Percentiles rank a stretch among this genome's conserved stretches.
phyloP scores from a whole-genome alignment of 202 grass and related monocot genomes.

The Setaria viridis region DNA sequence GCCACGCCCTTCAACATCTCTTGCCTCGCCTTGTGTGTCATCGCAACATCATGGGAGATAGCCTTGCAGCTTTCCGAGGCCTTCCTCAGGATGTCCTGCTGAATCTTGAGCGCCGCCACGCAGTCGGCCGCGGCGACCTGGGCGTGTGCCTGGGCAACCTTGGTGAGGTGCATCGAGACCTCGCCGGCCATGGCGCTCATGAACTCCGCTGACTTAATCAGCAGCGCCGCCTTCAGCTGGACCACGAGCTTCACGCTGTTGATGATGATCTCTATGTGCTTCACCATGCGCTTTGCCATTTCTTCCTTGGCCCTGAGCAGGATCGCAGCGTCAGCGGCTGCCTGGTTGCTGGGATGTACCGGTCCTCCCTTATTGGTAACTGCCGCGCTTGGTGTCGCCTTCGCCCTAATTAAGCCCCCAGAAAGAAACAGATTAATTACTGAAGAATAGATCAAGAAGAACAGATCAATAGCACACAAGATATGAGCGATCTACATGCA shows the following conservation, averaged over 20 bases:
- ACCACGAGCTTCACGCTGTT: background rate
- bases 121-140: background rate
- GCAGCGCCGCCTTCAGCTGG: constrained; percentile 11
- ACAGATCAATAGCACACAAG: too few species aligned
- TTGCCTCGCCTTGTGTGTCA: constrained; percentile 17
- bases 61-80: constrained; percentile 11
- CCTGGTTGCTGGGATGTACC: background rate
- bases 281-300: constrained; percentile 32
- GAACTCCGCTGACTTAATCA: constrained; percentile 42
- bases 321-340: constrained; percentile 14
- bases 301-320: constrained; percentile 39
- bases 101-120: constrained; percentile 11
- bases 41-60: background rate
- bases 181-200: constrained; percentile 38
- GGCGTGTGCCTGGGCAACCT: background rate
- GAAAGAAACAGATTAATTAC: background rate
- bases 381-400: background rate
- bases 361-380: background rate
- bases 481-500: background rate
- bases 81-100: constrained; percentile 29
- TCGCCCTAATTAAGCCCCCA: background rate
- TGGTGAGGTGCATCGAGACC: constrained; percentile 24
- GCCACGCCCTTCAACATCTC: constrained; percentile 23
- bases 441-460: background rate
- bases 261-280: constrained; percentile 23